Percentiles rank a stretch among this genome's conserved stretches.
phyloP scores from a whole-genome alignment of 345 rosid genomes.

The Rhizophora apiculata region DNA sequence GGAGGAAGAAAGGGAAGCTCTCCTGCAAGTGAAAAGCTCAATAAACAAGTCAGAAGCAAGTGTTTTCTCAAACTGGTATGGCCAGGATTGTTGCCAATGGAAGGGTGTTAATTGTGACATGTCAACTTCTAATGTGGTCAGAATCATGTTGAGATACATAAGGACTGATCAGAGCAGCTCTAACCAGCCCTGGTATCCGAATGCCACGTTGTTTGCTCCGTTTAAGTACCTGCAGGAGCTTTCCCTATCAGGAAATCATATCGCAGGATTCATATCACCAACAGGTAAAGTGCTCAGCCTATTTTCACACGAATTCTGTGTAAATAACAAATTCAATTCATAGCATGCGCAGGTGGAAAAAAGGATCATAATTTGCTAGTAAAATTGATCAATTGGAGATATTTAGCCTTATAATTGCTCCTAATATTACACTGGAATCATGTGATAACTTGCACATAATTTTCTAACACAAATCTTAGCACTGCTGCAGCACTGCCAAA shows the following conservation, averaged over 20 bases:
- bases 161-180: background rate
- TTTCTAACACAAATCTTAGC: background rate
- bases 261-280: slow-evolving; percentile 19
- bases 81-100: slow-evolving; percentile 20
- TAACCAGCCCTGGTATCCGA: slow-evolving; percentile 7
- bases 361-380: too few relatives aligned
- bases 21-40: slow-evolving; percentile 14
- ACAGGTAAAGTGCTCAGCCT: background rate
- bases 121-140: background rate
- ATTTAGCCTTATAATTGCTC: too few relatives aligned
- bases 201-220: slow-evolving; percentile 18
- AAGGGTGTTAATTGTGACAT: slow-evolving; percentile 10
- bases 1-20: slow-evolving; percentile 20
- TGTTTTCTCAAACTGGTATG: slow-evolving; percentile 24
- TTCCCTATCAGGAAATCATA: slow-evolving; percentile 9
- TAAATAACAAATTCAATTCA: too few relatives aligned
- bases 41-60: background rate
- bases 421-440: too few relatives aligned
- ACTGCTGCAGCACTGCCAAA: slow-evolving; percentile 8
- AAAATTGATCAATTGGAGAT: too few relatives aligned
- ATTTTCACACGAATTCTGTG: too few relatives aligned
- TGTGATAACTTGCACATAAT: too few relatives aligned
- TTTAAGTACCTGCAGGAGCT: slow-evolving; percentile 12
- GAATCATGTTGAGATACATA: background rate
- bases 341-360: too few relatives aligned